Conservation (phyloP, 441 rosid species). For the Euphorbia celastroides region DNA sequence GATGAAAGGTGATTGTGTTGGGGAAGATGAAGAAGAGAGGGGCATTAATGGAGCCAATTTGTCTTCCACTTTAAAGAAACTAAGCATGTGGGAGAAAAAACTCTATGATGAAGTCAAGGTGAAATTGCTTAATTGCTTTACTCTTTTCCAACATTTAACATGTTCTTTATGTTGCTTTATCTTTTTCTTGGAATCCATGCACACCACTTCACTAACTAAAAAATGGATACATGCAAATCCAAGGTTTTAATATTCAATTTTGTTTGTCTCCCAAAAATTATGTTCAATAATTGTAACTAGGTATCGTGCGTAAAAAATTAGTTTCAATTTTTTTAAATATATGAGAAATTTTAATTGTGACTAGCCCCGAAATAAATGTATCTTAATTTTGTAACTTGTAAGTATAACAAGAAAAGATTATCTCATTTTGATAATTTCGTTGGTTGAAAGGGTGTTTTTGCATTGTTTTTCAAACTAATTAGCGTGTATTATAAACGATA, state of each 20-base stretch:
- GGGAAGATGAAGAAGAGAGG: conserved; percentile 38
- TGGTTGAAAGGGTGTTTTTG: no score
- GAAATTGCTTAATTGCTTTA: conserved; percentile 24
- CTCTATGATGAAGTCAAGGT: conserved; percentile 94
- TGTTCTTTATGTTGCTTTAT: conserved; percentile 1
- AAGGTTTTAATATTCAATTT: not conserved
- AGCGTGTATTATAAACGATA: no score
- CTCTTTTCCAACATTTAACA: conserved; percentile 16
- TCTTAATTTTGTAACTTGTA: no score
- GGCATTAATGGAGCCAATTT: conserved; percentile 50
- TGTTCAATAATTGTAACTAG: no score
- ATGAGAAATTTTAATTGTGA: no score
- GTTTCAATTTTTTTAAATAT: no score
- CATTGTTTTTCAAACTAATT: no score
- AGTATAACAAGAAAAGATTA: no score
- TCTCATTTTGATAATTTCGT: no score
- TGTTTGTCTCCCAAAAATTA: not conserved
- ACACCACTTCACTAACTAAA: not conserved
- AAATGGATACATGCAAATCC: not conserved
- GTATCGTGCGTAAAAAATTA: no score
- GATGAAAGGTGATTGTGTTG: conserved; percentile 26
- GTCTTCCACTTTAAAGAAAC: conserved; percentile 71
- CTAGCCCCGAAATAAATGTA: no score
- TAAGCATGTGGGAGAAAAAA: conserved; percentile 92
- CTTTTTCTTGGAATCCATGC: conserved; percentile 11